Evolutionary conservation across 1,139 yeast species (phyloP).

Genomic region (Suhomyces yuchorum): DNA sequence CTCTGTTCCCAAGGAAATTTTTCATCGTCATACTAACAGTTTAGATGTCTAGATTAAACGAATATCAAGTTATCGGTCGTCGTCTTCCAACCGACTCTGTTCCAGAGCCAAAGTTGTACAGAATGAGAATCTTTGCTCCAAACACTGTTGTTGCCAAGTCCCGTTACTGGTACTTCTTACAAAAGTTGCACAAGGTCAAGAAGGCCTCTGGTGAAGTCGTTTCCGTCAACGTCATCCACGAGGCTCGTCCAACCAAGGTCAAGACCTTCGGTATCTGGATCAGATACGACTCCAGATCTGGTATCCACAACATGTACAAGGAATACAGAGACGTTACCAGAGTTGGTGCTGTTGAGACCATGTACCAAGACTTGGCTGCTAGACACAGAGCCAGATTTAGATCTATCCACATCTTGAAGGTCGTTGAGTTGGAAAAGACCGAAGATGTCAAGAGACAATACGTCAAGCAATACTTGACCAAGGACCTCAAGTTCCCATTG

Average conservation of each 20-base stretch:
- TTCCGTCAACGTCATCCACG: conserved; percentile 86
- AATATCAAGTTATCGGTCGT: conserved; percentile 99
- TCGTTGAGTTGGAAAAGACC: conserved; percentile 96
- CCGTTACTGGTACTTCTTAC: conserved; percentile 99
- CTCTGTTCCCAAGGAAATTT: too few relatives aligned
- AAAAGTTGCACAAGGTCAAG: conserved; percentile 99
- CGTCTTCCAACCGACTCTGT: conserved; percentile 98
- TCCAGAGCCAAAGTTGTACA: conserved; percentile 99
- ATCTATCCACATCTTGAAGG: conserved; percentile 97
- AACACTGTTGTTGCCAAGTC: conserved; percentile 99
- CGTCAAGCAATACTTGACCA: conserved; percentile 94
- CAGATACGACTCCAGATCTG: conserved; percentile 99
- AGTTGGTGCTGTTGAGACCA: conserved; percentile 97
- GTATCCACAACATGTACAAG: conserved; percentile 99
- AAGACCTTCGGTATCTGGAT: conserved; percentile 99
- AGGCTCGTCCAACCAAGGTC: conserved; percentile 97
- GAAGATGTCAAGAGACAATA: conserved; percentile 99
- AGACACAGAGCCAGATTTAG: conserved; percentile 99
- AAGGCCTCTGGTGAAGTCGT: conserved; percentile 99
- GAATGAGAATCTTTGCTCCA: conserved; percentile 99
- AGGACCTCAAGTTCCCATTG: conserved; percentile 99
- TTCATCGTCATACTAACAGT: conserved; percentile 20
- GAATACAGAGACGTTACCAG: conserved; percentile 99
- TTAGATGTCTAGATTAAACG: conserved; percentile 87
- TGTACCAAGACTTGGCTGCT: conserved; percentile 99